Conservation (phyloP, 208 protist genomes). For the Acanthamoeba comandoni region DNA sequence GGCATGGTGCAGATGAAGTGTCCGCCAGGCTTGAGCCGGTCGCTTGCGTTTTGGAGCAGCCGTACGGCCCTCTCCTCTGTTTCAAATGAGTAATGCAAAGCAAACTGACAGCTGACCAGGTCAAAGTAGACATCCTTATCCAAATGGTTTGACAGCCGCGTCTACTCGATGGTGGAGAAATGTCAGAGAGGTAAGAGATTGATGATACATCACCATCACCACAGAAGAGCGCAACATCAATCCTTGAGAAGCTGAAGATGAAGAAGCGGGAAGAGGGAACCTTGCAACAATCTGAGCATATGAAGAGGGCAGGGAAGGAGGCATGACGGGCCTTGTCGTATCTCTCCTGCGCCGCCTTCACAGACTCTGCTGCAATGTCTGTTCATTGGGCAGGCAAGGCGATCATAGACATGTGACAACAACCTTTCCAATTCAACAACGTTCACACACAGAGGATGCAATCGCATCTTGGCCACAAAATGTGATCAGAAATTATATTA, state of each 20-base stretch:
- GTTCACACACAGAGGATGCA: background rate
- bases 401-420: too few relatives aligned
- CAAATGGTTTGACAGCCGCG: conserved; percentile 31
- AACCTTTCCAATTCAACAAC: too few relatives aligned
- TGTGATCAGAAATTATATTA: background rate
- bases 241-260: background rate
- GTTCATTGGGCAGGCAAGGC: background rate
- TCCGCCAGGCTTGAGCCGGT: conserved; percentile 74
- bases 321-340: background rate
- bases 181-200: background rate
- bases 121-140: conserved; percentile 70
- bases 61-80: conserved; percentile 60
- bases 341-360: conserved; percentile 45
- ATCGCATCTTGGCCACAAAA: background rate
- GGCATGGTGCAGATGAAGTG: conserved; percentile 79
- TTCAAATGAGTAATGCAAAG: conserved; percentile 82
- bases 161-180: conserved; percentile 58
- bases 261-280: conserved; percentile 24
- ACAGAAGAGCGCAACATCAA: conserved; percentile 6
- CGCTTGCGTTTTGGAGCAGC: conserved; percentile 73
- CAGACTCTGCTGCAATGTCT: conserved; percentile 42
- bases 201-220: conserved; percentile 18
- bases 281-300: conserved; percentile 42
- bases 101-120: conserved; percentile 80
- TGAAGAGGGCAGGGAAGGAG: conserved; percentile 24